Evolutionary conservation across 495 filamentous ascomycete species (phyloP).

Genomic region (Bathelium albidoporum): DNA sequence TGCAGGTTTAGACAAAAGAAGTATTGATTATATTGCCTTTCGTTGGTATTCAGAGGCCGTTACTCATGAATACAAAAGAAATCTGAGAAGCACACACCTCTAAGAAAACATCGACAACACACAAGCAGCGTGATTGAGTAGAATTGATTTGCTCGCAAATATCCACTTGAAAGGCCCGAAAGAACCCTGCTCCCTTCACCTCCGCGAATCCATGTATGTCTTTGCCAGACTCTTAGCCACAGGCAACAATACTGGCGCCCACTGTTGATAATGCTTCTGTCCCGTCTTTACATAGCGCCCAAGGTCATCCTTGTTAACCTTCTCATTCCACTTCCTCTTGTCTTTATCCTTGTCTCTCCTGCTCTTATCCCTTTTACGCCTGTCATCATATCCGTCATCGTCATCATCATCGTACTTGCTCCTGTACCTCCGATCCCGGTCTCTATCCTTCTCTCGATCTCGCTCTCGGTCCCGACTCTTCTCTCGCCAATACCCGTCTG

Average conservation of each 20-base stretch:
- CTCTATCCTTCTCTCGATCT: no score
- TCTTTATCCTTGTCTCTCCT: background rate
- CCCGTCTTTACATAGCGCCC: background rate
- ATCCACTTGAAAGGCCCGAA: background rate
- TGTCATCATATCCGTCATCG: slow-evolving; percentile 4
- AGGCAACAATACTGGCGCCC: background rate
- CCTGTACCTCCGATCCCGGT: background rate
- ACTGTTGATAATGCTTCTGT: background rate
- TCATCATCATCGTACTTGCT: slow-evolving; percentile 6
- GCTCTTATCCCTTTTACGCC: background rate
- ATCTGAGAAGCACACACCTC: background rate
- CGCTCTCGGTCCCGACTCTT: background rate
- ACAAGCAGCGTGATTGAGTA: background rate
- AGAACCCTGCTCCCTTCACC: background rate
- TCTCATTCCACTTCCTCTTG: background rate
- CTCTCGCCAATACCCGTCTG: background rate
- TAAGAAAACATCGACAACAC: background rate
- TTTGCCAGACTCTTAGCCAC: background rate
- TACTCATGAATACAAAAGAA: background rate
- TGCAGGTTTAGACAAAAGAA: background rate
- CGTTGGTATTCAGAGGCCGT: background rate
- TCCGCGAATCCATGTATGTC: slow-evolving; percentile 1
- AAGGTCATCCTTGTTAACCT: background rate
- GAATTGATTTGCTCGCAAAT: no score
- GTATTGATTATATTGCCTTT: background rate